Conservation (phyloP, 2,329 filamentous ascomycete genomes). For the Beauveria sp. region DNA sequence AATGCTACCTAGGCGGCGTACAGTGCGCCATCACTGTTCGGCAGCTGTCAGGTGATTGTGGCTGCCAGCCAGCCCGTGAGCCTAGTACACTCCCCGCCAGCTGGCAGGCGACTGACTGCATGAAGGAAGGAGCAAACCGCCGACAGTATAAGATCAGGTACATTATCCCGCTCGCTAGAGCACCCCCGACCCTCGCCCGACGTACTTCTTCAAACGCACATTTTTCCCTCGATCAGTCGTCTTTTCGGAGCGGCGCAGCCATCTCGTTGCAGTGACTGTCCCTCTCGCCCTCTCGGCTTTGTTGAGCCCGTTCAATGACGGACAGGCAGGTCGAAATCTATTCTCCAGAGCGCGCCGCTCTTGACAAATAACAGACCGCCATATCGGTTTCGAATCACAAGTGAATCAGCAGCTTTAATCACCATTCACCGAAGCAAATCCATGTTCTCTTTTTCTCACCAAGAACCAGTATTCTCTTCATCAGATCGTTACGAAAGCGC, state of each 20-base stretch:
- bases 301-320: neutral
- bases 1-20: neutral
- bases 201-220: neutral
- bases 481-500: neutral
- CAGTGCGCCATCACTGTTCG: neutral
- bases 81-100: neutral
- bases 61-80: conserved; percentile 1
- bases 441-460: neutral
- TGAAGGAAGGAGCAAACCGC: neutral
- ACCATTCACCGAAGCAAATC: neutral
- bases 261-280: neutral
- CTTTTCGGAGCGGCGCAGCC: neutral
- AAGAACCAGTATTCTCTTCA: neutral
- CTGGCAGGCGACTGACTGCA: neutral
- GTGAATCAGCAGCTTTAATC: neutral
- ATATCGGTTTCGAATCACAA: neutral
- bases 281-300: neutral
- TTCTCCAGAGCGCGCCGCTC: neutral
- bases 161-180: neutral
- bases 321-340: neutral
- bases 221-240: neutral
- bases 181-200: neutral
- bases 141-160: neutral
- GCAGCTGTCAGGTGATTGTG: conserved; percentile 3
- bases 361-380: neutral